phyloP scores from a whole-genome alignment of 768 basidiomycete species.

The Heimioporus sp. region DNA sequence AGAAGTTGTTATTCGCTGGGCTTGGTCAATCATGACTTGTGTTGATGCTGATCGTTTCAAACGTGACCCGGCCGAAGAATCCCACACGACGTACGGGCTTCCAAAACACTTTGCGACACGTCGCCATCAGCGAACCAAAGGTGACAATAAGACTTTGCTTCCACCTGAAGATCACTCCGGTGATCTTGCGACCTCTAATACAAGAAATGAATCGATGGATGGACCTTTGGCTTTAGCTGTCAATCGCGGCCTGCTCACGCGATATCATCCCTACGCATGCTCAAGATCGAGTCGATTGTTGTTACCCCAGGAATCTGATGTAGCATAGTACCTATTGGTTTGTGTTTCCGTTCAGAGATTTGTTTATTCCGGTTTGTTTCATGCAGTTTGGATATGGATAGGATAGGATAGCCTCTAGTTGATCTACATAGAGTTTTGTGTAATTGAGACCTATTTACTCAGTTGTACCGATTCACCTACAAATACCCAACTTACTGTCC shows the following conservation, averaged over 20 bases:
- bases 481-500: too few species aligned
- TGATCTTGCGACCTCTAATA: not conserved
- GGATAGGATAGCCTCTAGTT: not conserved
- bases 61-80: conserved; percentile 4
- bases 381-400: too few species aligned
- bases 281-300: conserved; percentile 12
- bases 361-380: not conserved
- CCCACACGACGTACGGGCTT: not conserved
- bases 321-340: too few species aligned
- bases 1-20: conserved; percentile 17
- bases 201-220: conserved; percentile 8
- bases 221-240: conserved; percentile 16
- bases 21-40: conserved; percentile 19
- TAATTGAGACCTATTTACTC: not conserved
- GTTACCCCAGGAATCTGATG: conserved; percentile 15
- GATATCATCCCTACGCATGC: conserved; percentile 21
- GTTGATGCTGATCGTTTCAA: too few species aligned
- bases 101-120: not conserved
- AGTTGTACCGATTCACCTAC: too few species aligned
- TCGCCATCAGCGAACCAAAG: conserved; percentile 7
- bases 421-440: too few species aligned
- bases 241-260: not conserved
- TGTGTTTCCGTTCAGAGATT: not conserved
- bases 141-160: conserved; percentile 6
- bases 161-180: conserved; percentile 17